phyloP scores from a whole-genome alignment of 2,329 filamentous ascomycete genomes.

The Alternaria longipes region DNA sequence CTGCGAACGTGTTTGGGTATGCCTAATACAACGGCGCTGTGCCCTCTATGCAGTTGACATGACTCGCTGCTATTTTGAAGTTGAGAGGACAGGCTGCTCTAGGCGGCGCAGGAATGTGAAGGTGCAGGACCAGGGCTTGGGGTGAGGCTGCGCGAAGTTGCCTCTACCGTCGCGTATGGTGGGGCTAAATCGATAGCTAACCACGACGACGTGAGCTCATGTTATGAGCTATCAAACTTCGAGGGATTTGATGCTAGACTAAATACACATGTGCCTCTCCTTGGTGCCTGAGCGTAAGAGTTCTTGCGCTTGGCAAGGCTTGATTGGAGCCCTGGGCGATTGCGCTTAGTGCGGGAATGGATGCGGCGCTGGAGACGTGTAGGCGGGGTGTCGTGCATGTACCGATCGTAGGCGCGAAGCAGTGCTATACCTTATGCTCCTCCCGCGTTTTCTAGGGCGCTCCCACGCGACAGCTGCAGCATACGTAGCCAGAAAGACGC shows the following conservation, averaged over 20 bases:
- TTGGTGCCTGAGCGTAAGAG: conserved; percentile 4
- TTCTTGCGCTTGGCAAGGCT: conserved; percentile 15
- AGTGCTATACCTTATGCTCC: conserved; percentile 36
- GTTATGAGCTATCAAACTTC: conserved; percentile 6
- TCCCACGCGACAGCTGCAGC: conserved; percentile 38
- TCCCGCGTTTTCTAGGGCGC: conserved; percentile 41
- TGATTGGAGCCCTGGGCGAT: conserved; percentile 12
- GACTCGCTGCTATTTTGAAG: neutral
- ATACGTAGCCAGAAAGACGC: conserved; percentile 36
- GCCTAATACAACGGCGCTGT: neutral
- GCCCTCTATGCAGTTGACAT: conserved; percentile 1
- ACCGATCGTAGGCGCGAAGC: conserved; percentile 31
- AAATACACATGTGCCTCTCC: neutral
- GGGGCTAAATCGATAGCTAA: conserved; percentile 16
- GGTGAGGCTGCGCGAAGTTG: conserved; percentile 4
- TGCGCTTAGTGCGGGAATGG: conserved; percentile 14
- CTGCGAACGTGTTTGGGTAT: neutral
- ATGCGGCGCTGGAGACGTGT: conserved; percentile 10
- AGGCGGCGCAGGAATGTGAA: conserved; percentile 1
- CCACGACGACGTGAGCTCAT: conserved; percentile 23
- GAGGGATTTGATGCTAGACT: neutral
- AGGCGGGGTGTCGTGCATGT: conserved; percentile 34
- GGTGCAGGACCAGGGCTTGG: neutral
- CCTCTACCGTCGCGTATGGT: conserved; percentile 27
- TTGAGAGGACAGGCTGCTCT: neutral